Evolutionary conservation across 2,329 filamentous ascomycete genomes (phyloP).

Genomic region (Aspergillus jensenii): DNA sequence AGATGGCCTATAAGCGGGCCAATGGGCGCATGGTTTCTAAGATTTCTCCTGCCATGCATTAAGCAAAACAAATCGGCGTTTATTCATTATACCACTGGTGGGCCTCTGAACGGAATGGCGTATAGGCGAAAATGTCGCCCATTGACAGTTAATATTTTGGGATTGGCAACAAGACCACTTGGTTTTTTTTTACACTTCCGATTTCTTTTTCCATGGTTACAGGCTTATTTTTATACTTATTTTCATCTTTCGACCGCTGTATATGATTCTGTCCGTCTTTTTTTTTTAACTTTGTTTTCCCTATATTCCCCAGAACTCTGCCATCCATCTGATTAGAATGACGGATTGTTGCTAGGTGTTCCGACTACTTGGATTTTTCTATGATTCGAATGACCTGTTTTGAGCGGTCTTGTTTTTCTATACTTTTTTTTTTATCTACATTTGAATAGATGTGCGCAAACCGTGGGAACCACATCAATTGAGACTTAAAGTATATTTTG

Average conservation of each 20-base stretch:
- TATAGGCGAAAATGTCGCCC: slow-evolving; percentile 16
- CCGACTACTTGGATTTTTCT: background rate
- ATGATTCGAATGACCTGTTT: slow-evolving; percentile 1
- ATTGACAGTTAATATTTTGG: slow-evolving; percentile 13
- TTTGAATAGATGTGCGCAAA: slow-evolving; percentile 9
- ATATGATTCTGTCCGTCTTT: slow-evolving; percentile 17
- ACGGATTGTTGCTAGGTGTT: slow-evolving; percentile 1
- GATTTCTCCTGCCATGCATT: slow-evolving; percentile 24
- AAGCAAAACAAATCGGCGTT: background rate
- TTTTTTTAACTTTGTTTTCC: background rate
- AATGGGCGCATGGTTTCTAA: slow-evolving; percentile 37
- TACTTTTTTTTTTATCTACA: background rate
- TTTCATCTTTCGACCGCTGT: slow-evolving; percentile 14
- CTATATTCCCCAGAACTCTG: slow-evolving; percentile 16
- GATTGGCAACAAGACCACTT: background rate
- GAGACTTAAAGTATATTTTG: background rate
- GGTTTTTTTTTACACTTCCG: background rate
- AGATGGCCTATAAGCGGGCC: slow-evolving; percentile 38
- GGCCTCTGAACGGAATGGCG: slow-evolving; percentile 17
- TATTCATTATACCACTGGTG: background rate
- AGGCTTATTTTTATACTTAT: slow-evolving; percentile 19
- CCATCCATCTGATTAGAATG: slow-evolving; percentile 4
- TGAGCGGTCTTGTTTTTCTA: background rate
- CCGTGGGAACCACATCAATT: background rate
- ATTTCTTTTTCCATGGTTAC: slow-evolving; percentile 14